phyloP scores from a whole-genome alignment of 2,329 filamentous ascomycete genomes.

The Ceratocystiopsis brevicomis region DNA sequence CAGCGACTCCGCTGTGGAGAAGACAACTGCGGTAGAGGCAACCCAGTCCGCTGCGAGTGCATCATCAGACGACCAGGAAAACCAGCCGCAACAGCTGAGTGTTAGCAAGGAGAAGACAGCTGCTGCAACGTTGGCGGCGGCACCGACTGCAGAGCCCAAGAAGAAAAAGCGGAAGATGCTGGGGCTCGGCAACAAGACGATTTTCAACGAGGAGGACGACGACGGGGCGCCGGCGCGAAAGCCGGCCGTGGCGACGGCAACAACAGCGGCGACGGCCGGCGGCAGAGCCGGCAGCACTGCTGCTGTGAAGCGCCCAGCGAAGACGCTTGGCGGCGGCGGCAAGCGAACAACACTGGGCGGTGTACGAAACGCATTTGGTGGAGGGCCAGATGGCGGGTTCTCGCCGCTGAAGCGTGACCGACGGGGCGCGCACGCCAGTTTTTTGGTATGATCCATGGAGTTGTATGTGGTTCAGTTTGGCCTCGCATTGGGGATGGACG shows the following conservation, averaged over 20 bases:
- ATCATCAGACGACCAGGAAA: conserved; percentile 14
- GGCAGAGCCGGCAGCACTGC: conserved; percentile 9
- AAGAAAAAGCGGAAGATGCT: conserved; percentile 65
- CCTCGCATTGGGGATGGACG: neutral
- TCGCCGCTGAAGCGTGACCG: conserved; percentile 56
- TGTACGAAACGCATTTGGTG: conserved; percentile 27
- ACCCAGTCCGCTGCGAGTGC: conserved; percentile 1
- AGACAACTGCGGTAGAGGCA: conserved; percentile 15
- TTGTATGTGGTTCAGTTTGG: neutral
- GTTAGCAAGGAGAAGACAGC: conserved; percentile 11
- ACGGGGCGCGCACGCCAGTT: conserved; percentile 42
- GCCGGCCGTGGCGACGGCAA: neutral
- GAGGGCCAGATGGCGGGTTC: conserved; percentile 24
- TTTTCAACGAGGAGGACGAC: conserved; percentile 54
- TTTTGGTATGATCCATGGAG: conserved; percentile 21
- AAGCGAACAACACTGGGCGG: conserved; percentile 14
- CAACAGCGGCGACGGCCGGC: conserved; percentile 14
- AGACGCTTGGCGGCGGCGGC: conserved; percentile 12
- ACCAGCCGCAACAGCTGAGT: conserved; percentile 9
- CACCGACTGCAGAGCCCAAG: conserved; percentile 20
- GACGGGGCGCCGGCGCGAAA: conserved; percentile 12
- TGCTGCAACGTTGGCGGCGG: conserved; percentile 10
- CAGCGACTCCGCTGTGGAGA: conserved; percentile 8
- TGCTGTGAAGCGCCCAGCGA: conserved; percentile 9
- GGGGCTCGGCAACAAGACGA: conserved; percentile 39